Conservation (phyloP, 345 rosid genomes). For the Atalantia buxifolia region DNA sequence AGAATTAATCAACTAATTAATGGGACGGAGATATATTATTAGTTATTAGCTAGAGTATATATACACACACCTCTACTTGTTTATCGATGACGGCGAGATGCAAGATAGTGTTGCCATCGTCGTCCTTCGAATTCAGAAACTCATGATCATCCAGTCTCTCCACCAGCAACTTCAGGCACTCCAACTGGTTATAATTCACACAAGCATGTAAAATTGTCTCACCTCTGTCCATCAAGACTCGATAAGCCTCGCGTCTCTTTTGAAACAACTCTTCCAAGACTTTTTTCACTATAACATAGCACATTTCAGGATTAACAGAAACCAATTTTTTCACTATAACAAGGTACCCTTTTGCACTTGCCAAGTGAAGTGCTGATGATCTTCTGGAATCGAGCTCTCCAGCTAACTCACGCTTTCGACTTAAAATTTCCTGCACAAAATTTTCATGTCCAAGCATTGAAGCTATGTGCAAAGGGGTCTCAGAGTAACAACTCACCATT, state of each 20-base stretch:
- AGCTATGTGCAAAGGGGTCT: constrained; percentile 12
- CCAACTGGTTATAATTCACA: constrained; percentile 15
- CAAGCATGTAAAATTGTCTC: constrained; percentile 27
- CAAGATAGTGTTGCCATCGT: constrained; percentile 25
- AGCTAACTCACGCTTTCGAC: constrained; percentile 6
- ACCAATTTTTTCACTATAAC: constrained; percentile 15
- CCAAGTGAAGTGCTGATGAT: constrained; percentile 12
- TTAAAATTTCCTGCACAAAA: constrained; percentile 1
- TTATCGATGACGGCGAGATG: constrained; percentile 21
- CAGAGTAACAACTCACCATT: constrained; percentile 1
- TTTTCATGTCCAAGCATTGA: constrained; percentile 11
- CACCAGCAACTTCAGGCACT: constrained; percentile 22
- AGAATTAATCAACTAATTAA: no score
- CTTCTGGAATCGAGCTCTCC: neutral
- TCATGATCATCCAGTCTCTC: constrained; percentile 2
- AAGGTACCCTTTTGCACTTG: constrained; percentile 14
- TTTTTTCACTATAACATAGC: neutral
- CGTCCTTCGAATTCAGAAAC: constrained; percentile 20
- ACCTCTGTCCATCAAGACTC: constrained; percentile 9
- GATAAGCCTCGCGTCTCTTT: constrained; percentile 2
- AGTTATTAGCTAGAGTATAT: no score
- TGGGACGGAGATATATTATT: no score
- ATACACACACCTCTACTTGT: constrained; percentile 27
- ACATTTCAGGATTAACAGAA: constrained; percentile 2
- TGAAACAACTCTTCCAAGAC: constrained; percentile 12